Evolutionary conservation across 2,329 filamentous ascomycete genomes (phyloP), one percentile per base, ranked within the genome.

Genomic region (Fusarium oxysporum): DNA sequence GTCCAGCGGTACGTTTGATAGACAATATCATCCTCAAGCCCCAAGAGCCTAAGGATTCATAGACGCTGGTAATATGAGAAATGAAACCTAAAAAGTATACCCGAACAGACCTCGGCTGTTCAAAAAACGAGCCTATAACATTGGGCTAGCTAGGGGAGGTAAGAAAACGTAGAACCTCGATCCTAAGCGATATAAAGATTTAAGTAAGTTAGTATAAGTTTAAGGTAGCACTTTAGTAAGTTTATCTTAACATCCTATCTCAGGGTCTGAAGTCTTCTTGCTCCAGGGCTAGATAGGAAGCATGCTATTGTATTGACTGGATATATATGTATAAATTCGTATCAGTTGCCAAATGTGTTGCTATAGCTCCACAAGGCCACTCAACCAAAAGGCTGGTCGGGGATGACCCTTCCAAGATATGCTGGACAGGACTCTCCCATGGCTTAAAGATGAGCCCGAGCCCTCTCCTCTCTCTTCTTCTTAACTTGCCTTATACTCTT

Each of bases 11-110:
- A 53, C 88, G 96, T 70, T 84, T 99, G 82, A 98, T 99, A 80
- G 96, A 99, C 80, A 99, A 99, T 78, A 91, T 98, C 73, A 92
- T 97, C 61, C 80, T 96, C 38, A 83, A 86, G 75, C 85, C 88
- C 0, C 72, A 65, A 35, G 71, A 76, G 17, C 47, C 57, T 5
- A 59, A 65, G 48, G 48, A 72, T 38, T 41, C 43, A 35, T 73
- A 75, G 54, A 66, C 33, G 23, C 21, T 44, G 35, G 53, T 35
- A 35, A 57, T 57, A 43, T 40, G 33, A 51, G 38, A 55, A 25
- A 58, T n/a, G 23, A 65, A 60, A 53, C 8, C 13, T 23, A 58
- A 59, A 56, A 48, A 44, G 55, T 58, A 74, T 78, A 76, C 66
- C 74, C 67, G 58, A 69, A 54, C 56, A 71, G 33, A 40, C 55